Percentiles rank a stretch among this genome's conserved stretches.
These are phyloP conservation scores for Colletotrichum lindemuthianum DNA, from an alignment of 2,329 filamentous ascomycete species.

Conservation along the genomic window DNA sequence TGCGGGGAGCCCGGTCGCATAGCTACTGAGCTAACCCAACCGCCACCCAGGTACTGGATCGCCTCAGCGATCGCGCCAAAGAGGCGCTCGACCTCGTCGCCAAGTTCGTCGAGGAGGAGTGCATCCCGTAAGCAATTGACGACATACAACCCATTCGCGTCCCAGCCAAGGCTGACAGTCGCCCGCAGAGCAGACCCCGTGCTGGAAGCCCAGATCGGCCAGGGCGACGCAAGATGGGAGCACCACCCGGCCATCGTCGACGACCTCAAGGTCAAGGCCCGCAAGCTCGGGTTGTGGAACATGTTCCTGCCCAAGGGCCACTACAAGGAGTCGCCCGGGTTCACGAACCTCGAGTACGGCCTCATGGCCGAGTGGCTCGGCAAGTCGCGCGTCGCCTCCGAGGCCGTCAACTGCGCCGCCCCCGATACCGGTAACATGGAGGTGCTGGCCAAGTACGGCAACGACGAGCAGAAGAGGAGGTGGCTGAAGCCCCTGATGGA, in stretches of 20 bases:
- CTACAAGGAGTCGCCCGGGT: conserved; percentile 94
- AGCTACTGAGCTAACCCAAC: conserved; percentile 13
- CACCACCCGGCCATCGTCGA: conserved; percentile 84
- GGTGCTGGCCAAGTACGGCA: conserved; percentile 91
- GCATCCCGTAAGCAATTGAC: conserved; percentile 71
- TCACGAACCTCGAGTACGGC: conserved; percentile 95
- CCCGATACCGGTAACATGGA: conserved; percentile 98
- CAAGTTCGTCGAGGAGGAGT: conserved; percentile 97
- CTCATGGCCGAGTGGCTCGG: conserved; percentile 97
- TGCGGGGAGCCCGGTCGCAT: conserved; percentile 20
- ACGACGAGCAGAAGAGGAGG: conserved; percentile 81
- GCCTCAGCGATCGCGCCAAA: conserved; percentile 85
- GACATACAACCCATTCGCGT: neutral
- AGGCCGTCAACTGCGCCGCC: conserved; percentile 89
- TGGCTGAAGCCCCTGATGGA: conserved; percentile 87
- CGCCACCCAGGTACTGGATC: conserved; percentile 54
- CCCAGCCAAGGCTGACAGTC: conserved; percentile 7
- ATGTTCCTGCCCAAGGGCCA: conserved; percentile 96
- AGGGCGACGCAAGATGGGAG: conserved; percentile 81
- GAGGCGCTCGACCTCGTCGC: conserved; percentile 88
- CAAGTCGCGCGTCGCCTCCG: conserved; percentile 83
- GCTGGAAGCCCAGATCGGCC: conserved; percentile 81
- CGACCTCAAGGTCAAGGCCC: conserved; percentile 86
- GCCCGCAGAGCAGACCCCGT: conserved; percentile 76
- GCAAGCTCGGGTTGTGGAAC: conserved; percentile 91